These are phyloP conservation scores for Penicillium sp. DNA, from an alignment of 2,329 filamentous ascomycete genomes.

Conservation along the genomic window DNA sequence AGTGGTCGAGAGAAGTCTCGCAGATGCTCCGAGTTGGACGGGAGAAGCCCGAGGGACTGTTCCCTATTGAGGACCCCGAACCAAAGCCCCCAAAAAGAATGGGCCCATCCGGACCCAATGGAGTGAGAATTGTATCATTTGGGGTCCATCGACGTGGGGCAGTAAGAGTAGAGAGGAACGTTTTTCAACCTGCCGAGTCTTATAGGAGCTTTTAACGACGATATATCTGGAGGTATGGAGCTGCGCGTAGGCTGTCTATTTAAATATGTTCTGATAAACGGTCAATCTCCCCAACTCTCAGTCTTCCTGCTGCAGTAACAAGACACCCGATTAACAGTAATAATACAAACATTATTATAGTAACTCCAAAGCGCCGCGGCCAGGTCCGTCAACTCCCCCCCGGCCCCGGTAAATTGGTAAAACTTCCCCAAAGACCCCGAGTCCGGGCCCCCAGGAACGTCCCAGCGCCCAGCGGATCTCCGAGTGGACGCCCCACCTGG, in stretches of 20 bases:
- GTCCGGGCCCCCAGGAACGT: neutral
- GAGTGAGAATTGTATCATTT: neutral
- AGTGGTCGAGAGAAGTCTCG: neutral
- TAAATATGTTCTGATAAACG: neutral
- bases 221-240: neutral
- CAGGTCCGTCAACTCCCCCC: too few relatives aligned
- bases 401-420: neutral
- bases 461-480: slow-evolving; percentile 4
- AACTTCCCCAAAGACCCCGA: slow-evolving; percentile 5
- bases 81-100: neutral
- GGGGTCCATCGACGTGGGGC: neutral
- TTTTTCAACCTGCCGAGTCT: neutral
- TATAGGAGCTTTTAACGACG: neutral
- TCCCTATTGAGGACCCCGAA: neutral
- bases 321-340: neutral
- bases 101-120: neutral
- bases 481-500: slow-evolving; percentile 17
- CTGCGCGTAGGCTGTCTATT: neutral
- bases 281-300: neutral
- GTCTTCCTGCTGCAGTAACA: slow-evolving; percentile 1
- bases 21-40: slow-evolving; percentile 1
- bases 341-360: neutral
- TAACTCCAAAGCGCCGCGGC: neutral
- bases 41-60: neutral
- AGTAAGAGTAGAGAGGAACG: neutral